A percentile compares a stretch with the other conserved stretches of the same genome.
These are phyloP conservation scores for Xylogone sp. DNA, from an alignment of 2,329 filamentous ascomycete genomes.

Conservation along the genomic window DNA sequence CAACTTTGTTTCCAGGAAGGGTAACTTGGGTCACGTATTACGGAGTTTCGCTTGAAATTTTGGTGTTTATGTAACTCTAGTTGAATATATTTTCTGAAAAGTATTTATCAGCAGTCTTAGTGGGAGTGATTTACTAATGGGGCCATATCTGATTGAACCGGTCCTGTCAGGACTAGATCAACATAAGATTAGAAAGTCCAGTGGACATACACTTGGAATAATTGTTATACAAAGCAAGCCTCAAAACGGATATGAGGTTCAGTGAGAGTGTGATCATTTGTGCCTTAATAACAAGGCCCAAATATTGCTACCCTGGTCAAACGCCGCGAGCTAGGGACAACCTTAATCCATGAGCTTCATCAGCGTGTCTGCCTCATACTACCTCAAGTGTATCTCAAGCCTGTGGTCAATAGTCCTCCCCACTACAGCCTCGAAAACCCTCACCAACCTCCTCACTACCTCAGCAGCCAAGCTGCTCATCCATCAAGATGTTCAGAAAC, in stretches of 20 bases:
- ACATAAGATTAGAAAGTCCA: too few relatives aligned
- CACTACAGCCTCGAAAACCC: slow-evolving; percentile 6
- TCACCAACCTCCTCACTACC: not conserved
- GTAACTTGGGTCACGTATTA: too few relatives aligned
- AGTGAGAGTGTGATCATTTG: not conserved
- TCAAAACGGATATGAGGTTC: not conserved
- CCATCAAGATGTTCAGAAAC: slow-evolving; percentile 88
- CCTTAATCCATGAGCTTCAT: slow-evolving; percentile 21
- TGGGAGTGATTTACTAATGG: too few relatives aligned
- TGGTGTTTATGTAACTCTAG: too few relatives aligned
- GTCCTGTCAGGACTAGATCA: too few relatives aligned
- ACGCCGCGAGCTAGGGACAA: not conserved
- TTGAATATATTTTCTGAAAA: too few relatives aligned
- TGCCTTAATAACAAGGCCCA: not conserved
- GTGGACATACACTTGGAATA: too few relatives aligned
- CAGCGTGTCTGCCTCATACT: slow-evolving; percentile 25
- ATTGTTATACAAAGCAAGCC: too few relatives aligned
- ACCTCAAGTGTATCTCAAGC: slow-evolving; percentile 4
- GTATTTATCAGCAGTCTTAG: too few relatives aligned
- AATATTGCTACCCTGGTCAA: not conserved
- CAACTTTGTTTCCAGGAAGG: too few relatives aligned
- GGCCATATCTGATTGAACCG: too few relatives aligned
- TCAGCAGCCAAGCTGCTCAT: slow-evolving; percentile 13
- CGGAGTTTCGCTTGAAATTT: too few relatives aligned
- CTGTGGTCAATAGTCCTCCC: not conserved